Percentiles rank a stretch among this genome's conserved stretches.
Conservation (phyloP, 2,329 filamentous ascomycete genomes). For the Tothia fuscella region DNA sequence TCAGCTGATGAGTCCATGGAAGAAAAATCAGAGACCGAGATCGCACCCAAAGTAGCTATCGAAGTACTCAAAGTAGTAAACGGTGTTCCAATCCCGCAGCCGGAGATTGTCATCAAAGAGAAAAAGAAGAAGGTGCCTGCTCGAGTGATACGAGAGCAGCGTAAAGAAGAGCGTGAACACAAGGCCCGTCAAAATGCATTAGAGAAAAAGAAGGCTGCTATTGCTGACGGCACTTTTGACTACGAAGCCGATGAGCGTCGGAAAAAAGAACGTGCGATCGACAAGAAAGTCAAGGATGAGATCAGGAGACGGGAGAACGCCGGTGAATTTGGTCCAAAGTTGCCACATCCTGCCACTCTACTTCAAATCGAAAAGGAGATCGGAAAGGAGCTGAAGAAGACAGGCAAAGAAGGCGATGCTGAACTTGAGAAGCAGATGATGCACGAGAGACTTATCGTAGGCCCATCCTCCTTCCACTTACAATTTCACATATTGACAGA, state of each 20-base stretch:
- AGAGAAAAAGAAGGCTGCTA: not conserved
- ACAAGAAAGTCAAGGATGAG: constrained; percentile 4
- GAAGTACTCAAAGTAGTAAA: no score
- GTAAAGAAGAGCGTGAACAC: not conserved
- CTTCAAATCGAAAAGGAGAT: constrained; percentile 4
- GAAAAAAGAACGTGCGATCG: constrained; percentile 1
- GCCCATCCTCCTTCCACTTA: not conserved
- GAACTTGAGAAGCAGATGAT: constrained; percentile 5
- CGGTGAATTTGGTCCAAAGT: constrained; percentile 5
- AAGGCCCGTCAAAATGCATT: not conserved
- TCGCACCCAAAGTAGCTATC: no score
- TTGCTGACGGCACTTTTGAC: constrained; percentile 5
- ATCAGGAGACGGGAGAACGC: not conserved
- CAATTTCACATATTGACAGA: no score
- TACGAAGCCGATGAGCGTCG: constrained; percentile 4
- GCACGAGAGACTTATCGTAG: constrained; percentile 1
- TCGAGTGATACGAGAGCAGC: not conserved
- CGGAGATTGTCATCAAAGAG: not conserved
- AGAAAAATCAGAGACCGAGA: no score
- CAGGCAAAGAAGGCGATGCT: not conserved
- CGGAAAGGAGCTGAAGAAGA: constrained; percentile 1
- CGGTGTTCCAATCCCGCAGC: not conserved
- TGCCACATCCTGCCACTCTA: constrained; percentile 2
- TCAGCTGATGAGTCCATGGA: no score
- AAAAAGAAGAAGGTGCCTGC: constrained; percentile 6